Base-by-base conservation (phyloP, 768 basidiomycete genomes). In the Strobilomyces confusus region DNA sequence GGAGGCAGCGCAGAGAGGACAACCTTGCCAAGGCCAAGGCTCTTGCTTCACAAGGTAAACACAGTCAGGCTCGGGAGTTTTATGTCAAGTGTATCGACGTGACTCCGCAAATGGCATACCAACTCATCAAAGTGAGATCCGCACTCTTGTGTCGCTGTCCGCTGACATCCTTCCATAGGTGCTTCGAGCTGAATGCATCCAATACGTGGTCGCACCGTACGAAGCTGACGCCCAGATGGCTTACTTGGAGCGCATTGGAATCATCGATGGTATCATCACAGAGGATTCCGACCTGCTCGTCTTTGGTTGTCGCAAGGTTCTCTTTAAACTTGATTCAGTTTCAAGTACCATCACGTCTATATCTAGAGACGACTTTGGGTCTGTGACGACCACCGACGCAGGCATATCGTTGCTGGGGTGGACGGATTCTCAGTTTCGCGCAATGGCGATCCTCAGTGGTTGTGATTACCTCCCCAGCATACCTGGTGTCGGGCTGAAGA, bases 221-320 rank as follows among this genome's bases (percentile, higher is more conserved):
- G 97, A 99, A 76, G 97, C 97, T 1, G 97, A 99, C 64, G 93
- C 97, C 1, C 97, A 99, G 69, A 80, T 99, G 52, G 88, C 92
- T 42, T 98, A 88, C 71, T 80, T 99, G 41, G 97, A 98, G 65
- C 82, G 81, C 45, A 69, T 75, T 40, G 92, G 92, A 17, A 63
- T 89, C 32, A 90, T 93, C 37, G 87, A 95, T 66, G 97, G 86
- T 3, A 87, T 99, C 68, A 80, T 99, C 60, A 98, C 97, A 2
- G 97, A 99, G 72, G 97, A 98, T 72, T 98, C 95, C 0, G 97
- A 99, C 69, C 77, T 99, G 26, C 85, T 98, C 54, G 95, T 99
- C 44, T 98, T 97, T 64, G 97, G 95, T n/a, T 95, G 93, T 72
- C 80, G 80, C 59, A 86, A 80, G 49, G 93, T 97, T 12, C 80